Base-by-base conservation (phyloP, 2,329 filamentous ascomycete genomes). In the Coleophoma eucalyptorum region DNA sequence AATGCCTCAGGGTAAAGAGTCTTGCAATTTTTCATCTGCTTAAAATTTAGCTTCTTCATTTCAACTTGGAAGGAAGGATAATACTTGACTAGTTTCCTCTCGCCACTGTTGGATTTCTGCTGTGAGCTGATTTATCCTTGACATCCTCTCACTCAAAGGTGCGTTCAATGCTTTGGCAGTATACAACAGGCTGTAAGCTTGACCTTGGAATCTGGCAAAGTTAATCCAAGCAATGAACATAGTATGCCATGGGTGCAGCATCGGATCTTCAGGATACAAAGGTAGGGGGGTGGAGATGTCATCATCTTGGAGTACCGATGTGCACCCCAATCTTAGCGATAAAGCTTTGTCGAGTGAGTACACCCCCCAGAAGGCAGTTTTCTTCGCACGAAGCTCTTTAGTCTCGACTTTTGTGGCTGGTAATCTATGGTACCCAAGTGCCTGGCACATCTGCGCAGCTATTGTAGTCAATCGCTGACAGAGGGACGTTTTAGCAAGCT, bases 281-380 rank as follows among this genome's bases (percentile, higher is more conserved):
- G 26, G 49, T 18, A 7, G 42, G 40, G 11, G 44, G 13, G 46
- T 56, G 35, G 51, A 56, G 18, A 57, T 51, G 34, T 57, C 55
- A 45, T 53, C 53, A 33, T 55, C 53, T 47, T 57, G 55, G 18
- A 57, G 43, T 11, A 55, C 42, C 13, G 48, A 47, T 40, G 52
- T 46, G 15, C 52, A 46, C 2, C 55, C 55, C n/a, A 57, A 48
- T n/a, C 55, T 43, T 18, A 55, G 38, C 5, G 52, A 52, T 1
- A 57, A 44, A 3, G 49, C 55, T 18, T 57, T 57, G 38, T 57
- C 55, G 13, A 55, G 33, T 34, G 47, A 37, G 37, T 57, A 53
- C 16, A 51, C 48, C 13, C 40, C 51, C 55, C 55, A 57, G 20
- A 57, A 57, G 19, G 51, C 31, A 26, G 26, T 31, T 13, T 41